These are phyloP conservation scores for Prunella vulgaris DNA, from an alignment of 257 asterid species.

Conservation along the genomic window DNA sequence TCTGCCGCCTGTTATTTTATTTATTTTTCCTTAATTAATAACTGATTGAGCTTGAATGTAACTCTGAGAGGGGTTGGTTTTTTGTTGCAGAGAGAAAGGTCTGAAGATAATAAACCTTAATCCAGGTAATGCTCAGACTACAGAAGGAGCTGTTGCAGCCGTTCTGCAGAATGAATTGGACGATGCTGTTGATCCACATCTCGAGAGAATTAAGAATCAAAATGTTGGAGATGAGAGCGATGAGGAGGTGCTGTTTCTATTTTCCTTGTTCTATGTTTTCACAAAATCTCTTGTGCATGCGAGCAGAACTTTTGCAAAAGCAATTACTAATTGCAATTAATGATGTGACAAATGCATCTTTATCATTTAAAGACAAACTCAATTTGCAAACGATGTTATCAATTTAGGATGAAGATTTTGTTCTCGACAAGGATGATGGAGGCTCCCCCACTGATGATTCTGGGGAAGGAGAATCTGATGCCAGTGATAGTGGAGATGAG, in stretches of 20 bases:
- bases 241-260: conserved; percentile 53
- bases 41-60: conserved; percentile 6
- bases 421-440: conserved; percentile 64
- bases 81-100: conserved; percentile 60
- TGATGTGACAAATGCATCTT: neutral
- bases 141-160: conserved; percentile 66
- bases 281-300: neutral
- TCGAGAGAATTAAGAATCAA: conserved; percentile 74
- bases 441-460: conserved; percentile 98
- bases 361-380: neutral
- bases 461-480: conserved; percentile 81
- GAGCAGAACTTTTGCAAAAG: neutral
- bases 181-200: conserved; percentile 87
- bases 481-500: conserved; percentile 55
- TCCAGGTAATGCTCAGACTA: conserved; percentile 32
- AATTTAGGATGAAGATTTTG: conserved; percentile 82
- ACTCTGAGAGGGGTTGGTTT: conserved; percentile 12
- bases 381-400: neutral
- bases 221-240: conserved; percentile 71
- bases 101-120: conserved; percentile 65
- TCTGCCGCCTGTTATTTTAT: conserved; percentile 11
- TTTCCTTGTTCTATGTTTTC: neutral
- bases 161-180: conserved; percentile 56
- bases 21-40: neutral
- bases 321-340: neutral